phyloP scores from a whole-genome alignment of 345 rosid species.

The Aethionema arabicum region DNA sequence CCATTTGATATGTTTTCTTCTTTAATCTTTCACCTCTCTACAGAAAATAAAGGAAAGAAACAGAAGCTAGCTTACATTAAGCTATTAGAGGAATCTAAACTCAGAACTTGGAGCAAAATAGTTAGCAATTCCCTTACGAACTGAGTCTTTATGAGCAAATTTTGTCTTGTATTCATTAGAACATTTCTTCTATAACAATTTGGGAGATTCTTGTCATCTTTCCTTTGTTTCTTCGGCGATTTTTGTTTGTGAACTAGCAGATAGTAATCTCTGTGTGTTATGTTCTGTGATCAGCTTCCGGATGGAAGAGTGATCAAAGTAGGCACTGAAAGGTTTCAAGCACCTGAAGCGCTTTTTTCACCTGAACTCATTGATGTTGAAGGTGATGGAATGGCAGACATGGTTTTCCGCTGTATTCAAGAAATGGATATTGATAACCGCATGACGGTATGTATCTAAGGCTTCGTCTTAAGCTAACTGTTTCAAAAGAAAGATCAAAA shows the following conservation, averaged over 20 bases:
- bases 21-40: neutral
- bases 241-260: neutral
- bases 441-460: constrained; percentile 61
- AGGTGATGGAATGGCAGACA: constrained; percentile 99
- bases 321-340: constrained; percentile 99
- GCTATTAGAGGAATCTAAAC: neutral
- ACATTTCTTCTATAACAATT: neutral
- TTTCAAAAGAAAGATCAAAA: constrained; percentile 3
- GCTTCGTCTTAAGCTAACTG: neutral
- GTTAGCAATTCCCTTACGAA: neutral
- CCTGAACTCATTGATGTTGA: constrained; percentile 97
- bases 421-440: constrained; percentile 99
- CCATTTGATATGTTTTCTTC: neutral
- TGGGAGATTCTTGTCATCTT: neutral
- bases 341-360: constrained; percentile 98
- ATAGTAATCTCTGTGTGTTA: neutral
- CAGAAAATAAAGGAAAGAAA: neutral
- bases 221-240: neutral
- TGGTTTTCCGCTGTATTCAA: constrained; percentile 99
- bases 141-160: neutral
- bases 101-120: neutral
- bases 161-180: no score
- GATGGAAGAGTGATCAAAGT: constrained; percentile 96
- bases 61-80: neutral
- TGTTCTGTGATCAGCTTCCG: constrained; percentile 64